Evolutionary conservation across 2,329 filamentous ascomycete genomes (phyloP).

Genomic region (Bipolaris zeicola): DNA sequence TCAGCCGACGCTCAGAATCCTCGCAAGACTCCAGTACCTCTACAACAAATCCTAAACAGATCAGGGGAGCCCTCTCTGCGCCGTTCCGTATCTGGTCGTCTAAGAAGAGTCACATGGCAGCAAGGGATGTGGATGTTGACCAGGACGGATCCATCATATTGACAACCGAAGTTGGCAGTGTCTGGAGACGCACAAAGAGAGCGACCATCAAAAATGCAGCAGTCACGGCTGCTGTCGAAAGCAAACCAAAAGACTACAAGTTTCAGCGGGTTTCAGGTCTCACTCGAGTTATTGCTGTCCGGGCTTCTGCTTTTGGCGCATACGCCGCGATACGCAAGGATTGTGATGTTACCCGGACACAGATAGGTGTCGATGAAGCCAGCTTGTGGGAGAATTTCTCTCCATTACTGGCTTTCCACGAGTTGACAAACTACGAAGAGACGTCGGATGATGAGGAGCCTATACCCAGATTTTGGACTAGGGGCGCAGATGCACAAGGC

Average conservation of each 20-base stretch:
- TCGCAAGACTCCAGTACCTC: conserved; percentile 66
- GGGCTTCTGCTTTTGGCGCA: conserved; percentile 86
- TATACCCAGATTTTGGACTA: conserved; percentile 57
- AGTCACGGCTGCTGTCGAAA: conserved; percentile 57
- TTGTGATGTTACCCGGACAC: conserved; percentile 76
- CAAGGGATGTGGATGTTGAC: conserved; percentile 83
- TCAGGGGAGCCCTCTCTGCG: conserved; percentile 77
- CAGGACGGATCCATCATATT: conserved; percentile 95
- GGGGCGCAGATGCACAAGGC: conserved; percentile 54
- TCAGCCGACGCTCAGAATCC: conserved; percentile 70
- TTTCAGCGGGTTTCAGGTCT: conserved; percentile 89
- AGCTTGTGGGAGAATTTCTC: conserved; percentile 76
- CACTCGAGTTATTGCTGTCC: conserved; percentile 80
- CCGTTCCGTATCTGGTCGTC: conserved; percentile 88
- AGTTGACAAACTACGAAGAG: conserved; percentile 57
- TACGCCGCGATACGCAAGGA: conserved; percentile 88
- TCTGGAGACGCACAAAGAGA: conserved; percentile 87
- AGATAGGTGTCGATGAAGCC: conserved; percentile 69
- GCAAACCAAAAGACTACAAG: conserved; percentile 86
- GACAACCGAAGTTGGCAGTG: conserved; percentile 87
- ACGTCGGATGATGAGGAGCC: conserved; percentile 53
- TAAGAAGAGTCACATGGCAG: conserved; percentile 81
- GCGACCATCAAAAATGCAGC: conserved; percentile 75
- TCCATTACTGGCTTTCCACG: conserved; percentile 70
- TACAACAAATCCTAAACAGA: conserved; percentile 91